Conservation (phyloP, 2,329 filamentous ascomycete species). For the Nemania sp. region DNA sequence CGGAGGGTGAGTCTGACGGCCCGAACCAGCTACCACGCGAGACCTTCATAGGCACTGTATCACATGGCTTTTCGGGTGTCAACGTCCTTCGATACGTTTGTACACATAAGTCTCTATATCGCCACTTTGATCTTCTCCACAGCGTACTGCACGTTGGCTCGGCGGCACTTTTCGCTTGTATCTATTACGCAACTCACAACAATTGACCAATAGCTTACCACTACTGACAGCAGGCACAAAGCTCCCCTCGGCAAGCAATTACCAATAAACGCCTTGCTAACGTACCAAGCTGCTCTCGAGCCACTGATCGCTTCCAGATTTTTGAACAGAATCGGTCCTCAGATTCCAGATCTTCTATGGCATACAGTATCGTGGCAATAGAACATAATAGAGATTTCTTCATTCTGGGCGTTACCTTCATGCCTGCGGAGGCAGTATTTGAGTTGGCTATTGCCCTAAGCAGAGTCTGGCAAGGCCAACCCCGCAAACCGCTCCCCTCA, state of each 20-base stretch:
- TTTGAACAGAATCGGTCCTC: too few species aligned
- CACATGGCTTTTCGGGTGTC: neutral
- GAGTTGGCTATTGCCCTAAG: neutral
- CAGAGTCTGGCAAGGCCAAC: slow-evolving; percentile 5
- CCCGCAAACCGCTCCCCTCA: slow-evolving; percentile 28
- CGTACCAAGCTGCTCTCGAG: too few species aligned
- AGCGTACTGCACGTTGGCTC: neutral
- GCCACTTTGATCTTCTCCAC: neutral
- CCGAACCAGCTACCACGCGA: neutral
- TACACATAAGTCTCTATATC: neutral
- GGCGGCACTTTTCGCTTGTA: neutral
- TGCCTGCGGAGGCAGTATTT: too few species aligned
- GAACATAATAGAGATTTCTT: too few species aligned
- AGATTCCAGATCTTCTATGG: too few species aligned
- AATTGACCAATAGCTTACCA: neutral
- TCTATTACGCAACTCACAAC: neutral
- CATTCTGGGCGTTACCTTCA: too few species aligned
- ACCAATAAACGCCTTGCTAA: too few species aligned
- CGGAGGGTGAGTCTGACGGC: neutral
- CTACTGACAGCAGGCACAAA: too few species aligned
- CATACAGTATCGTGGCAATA: too few species aligned
- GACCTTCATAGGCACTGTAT: neutral
- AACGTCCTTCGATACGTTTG: neutral
- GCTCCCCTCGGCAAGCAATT: too few species aligned
- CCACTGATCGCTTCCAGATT: too few species aligned